Conservation (phyloP, 257 asterid genomes). For the Nicotiana knightiana region DNA sequence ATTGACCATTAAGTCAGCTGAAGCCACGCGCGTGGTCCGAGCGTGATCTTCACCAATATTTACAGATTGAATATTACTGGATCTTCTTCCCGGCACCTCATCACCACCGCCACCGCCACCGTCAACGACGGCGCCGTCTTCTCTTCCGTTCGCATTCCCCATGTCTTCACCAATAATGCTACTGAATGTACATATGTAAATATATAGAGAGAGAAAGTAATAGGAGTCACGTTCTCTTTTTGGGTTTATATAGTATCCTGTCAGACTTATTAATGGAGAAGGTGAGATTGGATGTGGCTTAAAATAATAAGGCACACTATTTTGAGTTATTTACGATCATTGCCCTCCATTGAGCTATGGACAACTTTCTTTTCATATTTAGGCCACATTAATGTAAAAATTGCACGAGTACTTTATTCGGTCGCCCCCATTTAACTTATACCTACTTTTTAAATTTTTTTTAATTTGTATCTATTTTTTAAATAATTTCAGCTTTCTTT, state of each 20-base stretch:
- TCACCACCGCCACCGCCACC: conserved; percentile 19
- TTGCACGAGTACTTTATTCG: no score
- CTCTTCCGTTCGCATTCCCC: conserved; percentile 78
- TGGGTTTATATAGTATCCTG: not conserved
- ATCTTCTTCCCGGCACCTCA: conserved; percentile 25
- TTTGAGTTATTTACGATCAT: not conserved
- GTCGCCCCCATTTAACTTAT: no score
- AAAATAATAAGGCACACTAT: not conserved
- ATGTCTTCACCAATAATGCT: conserved; percentile 17
- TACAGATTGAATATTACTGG: conserved; percentile 12
- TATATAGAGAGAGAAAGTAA: conserved; percentile 14
- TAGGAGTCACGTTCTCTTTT: not conserved
- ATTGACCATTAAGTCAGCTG: conserved; percentile 59
- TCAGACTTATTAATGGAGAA: not conserved
- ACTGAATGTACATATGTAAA: not conserved
- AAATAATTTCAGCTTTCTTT: no score
- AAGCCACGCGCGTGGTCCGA: conserved; percentile 34
- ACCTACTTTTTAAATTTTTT: no score
- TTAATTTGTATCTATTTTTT: no score
- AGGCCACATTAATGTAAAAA: no score
- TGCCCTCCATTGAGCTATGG: not conserved
- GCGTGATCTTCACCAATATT: conserved; percentile 24
- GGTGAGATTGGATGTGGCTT: not conserved
- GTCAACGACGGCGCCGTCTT: conserved; percentile 21
- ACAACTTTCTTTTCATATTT: no score